Evolutionary conservation across 1,284 basidiomycete genomes (phyloP), one percentile per base, ranked within the genome.

Genomic region (Austroboletus rostrupii): DNA sequence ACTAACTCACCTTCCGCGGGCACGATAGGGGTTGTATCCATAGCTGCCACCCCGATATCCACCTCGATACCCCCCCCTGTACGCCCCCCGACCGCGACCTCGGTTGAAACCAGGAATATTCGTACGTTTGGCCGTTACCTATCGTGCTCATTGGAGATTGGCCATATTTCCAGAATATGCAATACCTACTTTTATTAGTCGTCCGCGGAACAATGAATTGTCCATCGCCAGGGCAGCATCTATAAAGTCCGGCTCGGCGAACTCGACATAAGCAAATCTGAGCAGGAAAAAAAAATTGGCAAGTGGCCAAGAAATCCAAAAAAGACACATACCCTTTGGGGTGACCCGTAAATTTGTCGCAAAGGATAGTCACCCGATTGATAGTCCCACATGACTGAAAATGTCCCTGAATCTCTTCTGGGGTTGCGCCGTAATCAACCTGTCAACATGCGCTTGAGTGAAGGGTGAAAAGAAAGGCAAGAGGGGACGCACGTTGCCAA

Each of bases 261-360:
- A 99, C 70, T 99, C 97, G 47, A 99, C 94, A 72, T 99, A 99
- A 46, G 96, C 96, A 73, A 91, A 99, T 43, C 94, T 97, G 61
- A 49, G 36, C 48, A 35, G 43, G 50, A 44, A 17, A 53, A 17
- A 53, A 44, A 49, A 41, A 52, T 37, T 7, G 19, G 31, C 19
- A 38, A 37, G 44, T 29, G 17, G 29, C 31, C 28, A 49, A 49
- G 32, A 41, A 43, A 41, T 33, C 28, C 12, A 35, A 49, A 45
- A 38, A 49, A 49, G 28, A 46, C 51, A 54, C 84, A 54, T 59
- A 95, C 92, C 96, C 97, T 83, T 98, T 99, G 37, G 97, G 96
- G 76, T 98, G 96, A 40, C 97, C 97, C 16, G 96, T 98, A 70
- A 97, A 99, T 75, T 99, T 99, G 79, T 99, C 97, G 71, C 97